phyloP scores from a whole-genome alignment of 2,329 filamentous ascomycete species.

The Fusarium sororula region DNA sequence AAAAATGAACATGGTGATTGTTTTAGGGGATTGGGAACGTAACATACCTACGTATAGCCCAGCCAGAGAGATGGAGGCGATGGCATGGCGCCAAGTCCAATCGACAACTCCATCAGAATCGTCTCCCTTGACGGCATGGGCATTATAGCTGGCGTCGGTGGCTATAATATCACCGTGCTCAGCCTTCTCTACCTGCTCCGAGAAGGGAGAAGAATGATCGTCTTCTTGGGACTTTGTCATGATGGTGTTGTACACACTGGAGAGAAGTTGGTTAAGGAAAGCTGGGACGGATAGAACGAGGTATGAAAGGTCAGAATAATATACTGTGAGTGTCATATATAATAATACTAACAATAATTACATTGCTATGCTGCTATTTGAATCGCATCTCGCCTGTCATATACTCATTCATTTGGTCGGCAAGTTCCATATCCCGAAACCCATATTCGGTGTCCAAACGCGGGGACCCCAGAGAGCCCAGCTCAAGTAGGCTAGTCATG shows the following conservation, averaged over 20 bases:
- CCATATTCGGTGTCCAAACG: background rate
- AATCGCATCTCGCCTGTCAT: too few species aligned
- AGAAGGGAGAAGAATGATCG: background rate
- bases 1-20: background rate
- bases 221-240: background rate
- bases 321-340: background rate
- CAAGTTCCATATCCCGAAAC: too few species aligned
- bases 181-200: background rate
- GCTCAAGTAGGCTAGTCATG: background rate
- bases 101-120: background rate
- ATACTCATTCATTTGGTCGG: too few species aligned
- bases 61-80: background rate
- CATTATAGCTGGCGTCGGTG: background rate
- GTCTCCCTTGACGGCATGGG: background rate
- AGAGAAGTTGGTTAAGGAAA: fast-evolving
- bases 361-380: too few species aligned
- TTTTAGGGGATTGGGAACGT: fast-evolving
- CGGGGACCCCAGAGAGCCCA: background rate
- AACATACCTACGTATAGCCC: background rate
- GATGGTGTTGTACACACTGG: background rate
- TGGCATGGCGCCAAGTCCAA: background rate
- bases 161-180: background rate
- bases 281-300: fast-evolving
- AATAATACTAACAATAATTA: too few species aligned
- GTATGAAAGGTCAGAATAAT: background rate